These are phyloP conservation scores for Nemania serpens DNA, from an alignment of 2,329 filamentous ascomycete genomes.

Conservation along the genomic window DNA sequence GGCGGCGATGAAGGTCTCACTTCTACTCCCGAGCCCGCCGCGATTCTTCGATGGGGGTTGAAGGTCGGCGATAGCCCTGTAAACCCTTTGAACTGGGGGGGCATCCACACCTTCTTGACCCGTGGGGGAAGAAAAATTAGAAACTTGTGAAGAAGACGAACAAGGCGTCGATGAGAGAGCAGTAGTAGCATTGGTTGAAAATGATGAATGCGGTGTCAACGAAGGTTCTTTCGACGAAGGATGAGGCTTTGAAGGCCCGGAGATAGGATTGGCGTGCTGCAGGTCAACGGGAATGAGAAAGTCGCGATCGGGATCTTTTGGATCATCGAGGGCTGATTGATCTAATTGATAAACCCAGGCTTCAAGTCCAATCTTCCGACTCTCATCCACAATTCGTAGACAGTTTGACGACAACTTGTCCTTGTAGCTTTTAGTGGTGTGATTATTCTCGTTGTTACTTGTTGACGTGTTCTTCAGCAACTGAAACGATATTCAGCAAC, in stretches of 20 bases:
- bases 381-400: conserved; percentile 1
- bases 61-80: background rate
- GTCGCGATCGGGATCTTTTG: background rate
- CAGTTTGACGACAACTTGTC: background rate
- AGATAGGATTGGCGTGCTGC: too few relatives aligned
- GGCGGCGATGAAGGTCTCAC: conserved; percentile 9
- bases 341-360: conserved; percentile 1
- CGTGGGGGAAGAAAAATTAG: too few relatives aligned
- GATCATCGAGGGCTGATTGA: too few relatives aligned
- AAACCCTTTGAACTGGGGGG: background rate
- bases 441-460: background rate
- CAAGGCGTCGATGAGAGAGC: too few relatives aligned
- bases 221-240: background rate
- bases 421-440: background rate
- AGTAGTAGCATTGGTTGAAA: too few relatives aligned
- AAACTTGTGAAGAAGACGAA: too few relatives aligned
- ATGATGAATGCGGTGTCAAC: too few relatives aligned
- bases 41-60: background rate
- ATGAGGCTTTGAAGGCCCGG: background rate
- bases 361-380: conserved; percentile 1
- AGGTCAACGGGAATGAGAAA: background rate
- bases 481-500: background rate
- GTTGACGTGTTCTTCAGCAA: background rate
- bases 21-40: background rate
- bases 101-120: background rate